Base-by-base conservation (phyloP, 768 basidiomycete genomes). In the Hericium alpestre region DNA sequence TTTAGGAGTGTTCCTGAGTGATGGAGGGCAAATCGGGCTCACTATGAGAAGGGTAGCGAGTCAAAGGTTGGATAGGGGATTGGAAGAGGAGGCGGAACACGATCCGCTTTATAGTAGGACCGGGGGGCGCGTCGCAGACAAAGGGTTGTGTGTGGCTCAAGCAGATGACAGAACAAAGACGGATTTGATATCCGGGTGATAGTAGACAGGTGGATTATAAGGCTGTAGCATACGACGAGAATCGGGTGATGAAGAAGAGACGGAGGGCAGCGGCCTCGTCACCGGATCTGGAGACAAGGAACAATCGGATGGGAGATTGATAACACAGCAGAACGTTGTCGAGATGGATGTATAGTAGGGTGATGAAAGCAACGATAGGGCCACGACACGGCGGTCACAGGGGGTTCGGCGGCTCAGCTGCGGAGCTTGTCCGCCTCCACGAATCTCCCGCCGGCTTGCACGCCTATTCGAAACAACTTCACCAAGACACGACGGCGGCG, bases 51-150 rank as follows among this genome's bases (percentile, higher is more conserved):
- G 55, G 20, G 63, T 54, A 20, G 56, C 53, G 56, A 59, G 37
- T 62, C 38, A 40, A 59, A 53, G 56, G 56, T 56, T 18, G 51
- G 54, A 22, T 49, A 20, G 38, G 55, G 12, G 54, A 53, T 51
- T 25, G 56, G 15, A 52, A 48, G 48, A 27, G 59, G 56, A 52
- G 59, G 59, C 58, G 50, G 57, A 38, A 58, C 57, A 56, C 59
- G 56, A 58, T 41, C 49, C 60, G 41, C 49, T 52, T 61, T 48
- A 51, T 23, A 60, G 38, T 56, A 37, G 37, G 52, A 32, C 25
- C 25, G 25, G 25, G 25, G 50, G 54, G 53, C 18, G 43, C 8
- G 43, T 20, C 43, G 43, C n/a, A 46, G 43, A 46, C 43, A 46
- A 46, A 46, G 43, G 20, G 43, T 43, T 18, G 41, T 46, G 43